A percentile compares a stretch with the other conserved stretches of the same genome.
phyloP scores from a whole-genome alignment of 169 alveolate species.

The Cryptosporidium xiaoi region DNA sequence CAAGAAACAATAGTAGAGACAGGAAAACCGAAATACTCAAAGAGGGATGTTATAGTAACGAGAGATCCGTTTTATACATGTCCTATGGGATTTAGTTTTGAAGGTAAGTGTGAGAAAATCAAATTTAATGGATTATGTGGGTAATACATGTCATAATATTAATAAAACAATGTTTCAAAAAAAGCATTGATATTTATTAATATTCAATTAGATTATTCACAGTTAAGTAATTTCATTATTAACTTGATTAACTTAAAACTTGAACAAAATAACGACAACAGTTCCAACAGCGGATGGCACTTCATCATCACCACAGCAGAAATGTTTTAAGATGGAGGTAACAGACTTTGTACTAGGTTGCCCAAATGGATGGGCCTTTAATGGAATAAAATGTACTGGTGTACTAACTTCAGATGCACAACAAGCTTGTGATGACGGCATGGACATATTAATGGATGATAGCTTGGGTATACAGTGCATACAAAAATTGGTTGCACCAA shows the following conservation, averaged over 20 bases:
- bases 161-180: no score
- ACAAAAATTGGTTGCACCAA: constrained; percentile 62
- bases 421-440: constrained; percentile 71
- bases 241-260: neutral
- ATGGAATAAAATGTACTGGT: constrained; percentile 66
- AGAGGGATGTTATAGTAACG: constrained; percentile 59
- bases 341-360: constrained; percentile 71
- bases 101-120: constrained; percentile 42
- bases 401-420: constrained; percentile 63
- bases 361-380: constrained; percentile 75
- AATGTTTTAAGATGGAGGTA: constrained; percentile 66
- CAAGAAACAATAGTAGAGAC: constrained; percentile 65
- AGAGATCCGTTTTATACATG: constrained; percentile 74
- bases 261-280: neutral
- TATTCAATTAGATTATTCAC: no score
- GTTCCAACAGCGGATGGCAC: constrained; percentile 70
- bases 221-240: neutral
- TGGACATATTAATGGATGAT: constrained; percentile 56
- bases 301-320: constrained; percentile 62
- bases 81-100: constrained; percentile 71
- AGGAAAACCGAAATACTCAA: constrained; percentile 49
- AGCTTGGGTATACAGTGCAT: constrained; percentile 49
- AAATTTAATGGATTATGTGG: no score
- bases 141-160: no score
- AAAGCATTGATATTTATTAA: no score